Evolutionary conservation across 352 stramenopile species (phyloP), one percentile per base, ranked within the genome.

Genomic region (Phytophthora rubi): DNA sequence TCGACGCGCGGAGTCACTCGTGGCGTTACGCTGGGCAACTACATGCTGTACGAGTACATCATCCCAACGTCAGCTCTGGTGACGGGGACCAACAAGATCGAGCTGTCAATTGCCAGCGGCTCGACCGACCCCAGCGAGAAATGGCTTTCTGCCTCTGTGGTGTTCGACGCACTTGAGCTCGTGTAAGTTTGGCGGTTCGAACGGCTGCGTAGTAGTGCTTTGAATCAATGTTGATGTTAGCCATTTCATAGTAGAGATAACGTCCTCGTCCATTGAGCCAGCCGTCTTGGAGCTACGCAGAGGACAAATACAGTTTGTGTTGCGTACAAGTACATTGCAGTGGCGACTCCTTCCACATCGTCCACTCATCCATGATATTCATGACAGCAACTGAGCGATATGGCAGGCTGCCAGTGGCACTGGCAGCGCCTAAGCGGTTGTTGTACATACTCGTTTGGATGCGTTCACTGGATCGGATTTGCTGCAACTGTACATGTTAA

Each of bases 101-200:
- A 65, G 9, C 28, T 87, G 32, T 73, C 57, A 23, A 75, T 87
- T 42, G 67, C 72, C 30, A 85, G 80, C 26, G 80, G 80, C 8
- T 75, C 59, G 2, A 79, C 58, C 4, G 80, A 87, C 39, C 72
- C 68, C 13, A 53, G 55, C 6, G 66, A 84, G 58, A 44, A 65
- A 18, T 87, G 82, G 66, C 63, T 87, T 16, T 67, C 71, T 61
- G 75, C 80, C 4, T 73, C 67, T 4, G 72, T 87, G n/a, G 75
- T 84, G 7, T 86, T 81, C 52, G 79, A 86, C 30, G 79, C 79
- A 2, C 65, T 86, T 6, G 74, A 84, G 35, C 64, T 85, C 3
- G 68, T 63, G 47, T 86, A 76, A 59, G 21, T 1, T 2, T 4
- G 6, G 13, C 13, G 37, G 16, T 21, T 21, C 13, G 42, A 47